phyloP scores from a whole-genome alignment of 2,329 filamentous ascomycete species.

The Plenodomus biglobosus region DNA sequence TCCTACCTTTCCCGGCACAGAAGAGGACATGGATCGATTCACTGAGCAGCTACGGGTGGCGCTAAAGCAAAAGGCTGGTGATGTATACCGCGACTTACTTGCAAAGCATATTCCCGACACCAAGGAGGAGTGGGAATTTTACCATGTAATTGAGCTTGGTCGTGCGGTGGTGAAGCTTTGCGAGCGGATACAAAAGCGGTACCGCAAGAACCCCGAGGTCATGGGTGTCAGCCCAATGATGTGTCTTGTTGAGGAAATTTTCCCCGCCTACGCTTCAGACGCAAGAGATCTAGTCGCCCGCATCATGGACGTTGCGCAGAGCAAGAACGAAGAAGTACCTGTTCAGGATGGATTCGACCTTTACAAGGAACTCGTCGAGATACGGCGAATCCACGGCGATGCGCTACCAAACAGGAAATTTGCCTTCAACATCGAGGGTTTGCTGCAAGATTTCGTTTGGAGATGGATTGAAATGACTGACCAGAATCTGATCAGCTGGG shows the following conservation, averaged over 20 bases:
- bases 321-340: constrained; percentile 72
- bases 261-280: constrained; percentile 89
- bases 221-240: constrained; percentile 72
- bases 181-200: constrained; percentile 89
- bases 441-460: constrained; percentile 93
- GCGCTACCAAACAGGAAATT: constrained; percentile 73
- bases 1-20: constrained; percentile 68
- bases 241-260: constrained; percentile 77
- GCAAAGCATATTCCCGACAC: constrained; percentile 77
- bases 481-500: constrained; percentile 74
- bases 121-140: constrained; percentile 85
- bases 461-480: constrained; percentile 87
- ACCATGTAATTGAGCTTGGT: constrained; percentile 84
- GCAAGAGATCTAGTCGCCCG: constrained; percentile 79
- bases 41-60: constrained; percentile 70
- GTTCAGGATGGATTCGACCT: constrained; percentile 93
- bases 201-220: constrained; percentile 81
- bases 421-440: constrained; percentile 81
- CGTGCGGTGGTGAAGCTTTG: constrained; percentile 82
- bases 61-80: constrained; percentile 70
- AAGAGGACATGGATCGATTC: constrained; percentile 72
- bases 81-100: constrained; percentile 78
- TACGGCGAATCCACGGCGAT: constrained; percentile 76
- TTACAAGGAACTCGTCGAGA: constrained; percentile 83
- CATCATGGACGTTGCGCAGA: constrained; percentile 73